Conservation (phyloP, 1,139 yeast species). For the Taiozyma onychis region DNA sequence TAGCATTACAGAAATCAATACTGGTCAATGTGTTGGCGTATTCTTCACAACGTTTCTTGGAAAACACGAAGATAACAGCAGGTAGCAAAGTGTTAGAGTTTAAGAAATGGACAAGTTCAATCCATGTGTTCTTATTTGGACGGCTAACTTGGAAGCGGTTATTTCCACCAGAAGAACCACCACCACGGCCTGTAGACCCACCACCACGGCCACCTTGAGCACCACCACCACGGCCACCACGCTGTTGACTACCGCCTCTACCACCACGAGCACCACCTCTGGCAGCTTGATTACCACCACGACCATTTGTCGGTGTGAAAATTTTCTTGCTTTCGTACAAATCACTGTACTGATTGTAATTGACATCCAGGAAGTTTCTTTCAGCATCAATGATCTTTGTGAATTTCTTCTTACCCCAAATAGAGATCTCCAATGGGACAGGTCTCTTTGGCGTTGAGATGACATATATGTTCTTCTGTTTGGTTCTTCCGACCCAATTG, state of each 20-base stretch:
- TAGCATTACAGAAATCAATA: slow-evolving; percentile 73
- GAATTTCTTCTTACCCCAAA: slow-evolving; percentile 71
- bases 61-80: slow-evolving; percentile 88
- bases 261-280: slow-evolving; percentile 26
- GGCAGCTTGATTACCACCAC: slow-evolving; percentile 29
- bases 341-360: slow-evolving; percentile 58
- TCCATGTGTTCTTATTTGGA: slow-evolving; percentile 79
- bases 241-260: slow-evolving; percentile 34
- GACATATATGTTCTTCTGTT: slow-evolving; percentile 91
- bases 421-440: slow-evolving; percentile 81
- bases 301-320: slow-evolving; percentile 29
- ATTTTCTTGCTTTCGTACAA: slow-evolving; percentile 38
- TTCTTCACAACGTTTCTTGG: slow-evolving; percentile 89
- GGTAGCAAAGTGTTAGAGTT: slow-evolving; percentile 69
- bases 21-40: slow-evolving; percentile 76
- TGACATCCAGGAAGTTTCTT: slow-evolving; percentile 59
- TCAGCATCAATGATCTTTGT: slow-evolving; percentile 71
- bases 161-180: slow-evolving; percentile 5
- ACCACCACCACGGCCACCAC: slow-evolving; percentile 32
- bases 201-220: slow-evolving; percentile 27
- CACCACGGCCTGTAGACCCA: slow-evolving; percentile 23
- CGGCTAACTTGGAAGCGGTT: slow-evolving; percentile 35
- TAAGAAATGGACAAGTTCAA: slow-evolving; percentile 66
- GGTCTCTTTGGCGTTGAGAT: slow-evolving; percentile 96
- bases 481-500: slow-evolving; percentile 96